Evolutionary conservation across 2,329 filamentous ascomycete species (phyloP), one percentile per base, ranked within the genome.

Genomic region (Pseudocercospora macadamiae): DNA sequence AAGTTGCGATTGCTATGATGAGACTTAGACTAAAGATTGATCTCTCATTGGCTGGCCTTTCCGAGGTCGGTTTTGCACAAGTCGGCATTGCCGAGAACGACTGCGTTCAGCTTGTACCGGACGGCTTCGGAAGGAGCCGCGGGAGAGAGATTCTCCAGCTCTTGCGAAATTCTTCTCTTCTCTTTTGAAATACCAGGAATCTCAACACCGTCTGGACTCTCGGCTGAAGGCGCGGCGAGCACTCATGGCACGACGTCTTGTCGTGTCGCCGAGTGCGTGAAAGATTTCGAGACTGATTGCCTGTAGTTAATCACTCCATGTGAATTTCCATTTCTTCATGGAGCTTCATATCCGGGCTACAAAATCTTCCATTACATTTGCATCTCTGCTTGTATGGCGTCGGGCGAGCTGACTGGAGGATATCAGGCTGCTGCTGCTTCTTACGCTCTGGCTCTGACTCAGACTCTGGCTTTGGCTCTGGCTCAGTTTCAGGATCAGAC

Each of bases 311-410:
- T 81, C 79, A 76, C 79, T 72, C 77, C 77, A 77, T 73, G 71
- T 67, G 63, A 70, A 74, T 71, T 68, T 61, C 58, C 68, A 64
- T 70, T 77, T 74, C 71, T 72, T 73, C 64, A 71, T 73, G 78
- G 78, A 73, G 79, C 79, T 81, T 81, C 79, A 81, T 81, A 80
- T 81, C 79, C 80, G 78, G 77, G 78, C 76, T 65, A 80, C 77
- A 81, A 74, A 47, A 4, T 4, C 14, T 12, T 23, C 14, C 23
- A 9, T 12, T 44, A 9, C 37, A 18, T 21, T 42, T 4, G n/a
- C 28, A 12, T 6, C 28, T 32, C 28, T 32, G 28, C 28, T 12
- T 32, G 28, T 7, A 12, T 12, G 6, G 12, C 12, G 12, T 32
- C 28, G 6, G 28, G 28, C 6, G 28, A 7, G 28, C 28, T 12